These are phyloP conservation scores for Dryadomyces quercus-mongolicae DNA, from an alignment of 2,329 filamentous ascomycete species.

Conservation along the genomic window DNA sequence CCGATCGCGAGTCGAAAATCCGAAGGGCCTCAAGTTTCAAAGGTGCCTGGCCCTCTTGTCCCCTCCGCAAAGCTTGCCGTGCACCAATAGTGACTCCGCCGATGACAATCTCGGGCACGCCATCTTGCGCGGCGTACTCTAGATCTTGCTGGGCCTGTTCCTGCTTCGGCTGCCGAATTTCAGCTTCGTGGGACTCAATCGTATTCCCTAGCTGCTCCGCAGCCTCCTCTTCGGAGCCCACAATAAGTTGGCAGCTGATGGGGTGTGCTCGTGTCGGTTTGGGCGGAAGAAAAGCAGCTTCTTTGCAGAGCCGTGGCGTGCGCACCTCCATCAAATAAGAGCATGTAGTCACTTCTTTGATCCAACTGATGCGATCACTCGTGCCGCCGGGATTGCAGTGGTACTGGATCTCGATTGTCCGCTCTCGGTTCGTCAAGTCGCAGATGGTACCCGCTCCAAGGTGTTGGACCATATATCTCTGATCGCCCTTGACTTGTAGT, in stretches of 20 bases:
- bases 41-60: constrained; percentile 34
- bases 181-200: constrained; percentile 23
- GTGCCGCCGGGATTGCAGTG: constrained; percentile 66
- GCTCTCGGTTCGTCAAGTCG: constrained; percentile 70
- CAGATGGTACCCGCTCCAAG: constrained; percentile 71
- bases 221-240: constrained; percentile 39
- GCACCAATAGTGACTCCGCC: constrained; percentile 43
- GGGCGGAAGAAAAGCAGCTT: constrained; percentile 75
- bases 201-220: constrained; percentile 25
- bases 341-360: constrained; percentile 86
- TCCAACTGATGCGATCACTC: constrained; percentile 71
- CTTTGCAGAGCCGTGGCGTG: constrained; percentile 76
- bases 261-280: constrained; percentile 63
- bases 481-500: constrained; percentile 71
- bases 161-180: constrained; percentile 10
- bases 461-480: constrained; percentile 74
- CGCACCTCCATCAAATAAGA: constrained; percentile 89
- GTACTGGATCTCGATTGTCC: constrained; percentile 74
- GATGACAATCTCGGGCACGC: constrained; percentile 23
- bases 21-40: constrained; percentile 33
- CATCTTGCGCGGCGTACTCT: background rate
- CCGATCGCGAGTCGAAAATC: constrained; percentile 20
- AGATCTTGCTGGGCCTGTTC: constrained; percentile 3
- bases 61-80: constrained; percentile 32
- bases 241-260: constrained; percentile 64